Base-by-base conservation (phyloP, 1,284 basidiomycete species). In the Apiotrichum montevideense region DNA sequence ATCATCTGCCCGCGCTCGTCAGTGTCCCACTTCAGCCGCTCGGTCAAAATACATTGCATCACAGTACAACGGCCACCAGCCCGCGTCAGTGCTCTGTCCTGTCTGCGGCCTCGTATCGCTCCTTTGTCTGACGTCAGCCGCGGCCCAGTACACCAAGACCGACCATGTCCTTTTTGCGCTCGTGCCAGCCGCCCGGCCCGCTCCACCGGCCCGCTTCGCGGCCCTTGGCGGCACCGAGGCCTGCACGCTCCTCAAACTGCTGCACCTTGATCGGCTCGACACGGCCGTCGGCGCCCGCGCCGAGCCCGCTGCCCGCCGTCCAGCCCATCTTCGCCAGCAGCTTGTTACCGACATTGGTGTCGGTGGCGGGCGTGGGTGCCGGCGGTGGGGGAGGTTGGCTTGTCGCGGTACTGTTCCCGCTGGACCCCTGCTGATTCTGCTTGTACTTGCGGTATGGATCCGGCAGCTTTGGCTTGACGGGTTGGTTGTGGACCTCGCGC, bases 301-400 rank as follows among this genome's bases (percentile, higher is more conserved):
- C 92, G 43, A 96, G 77, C 1, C 92, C 92, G n/a, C 82, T 85
- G 3, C 92, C 92, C 67, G 88, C 85, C 59, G 82, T 87, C 92
- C 92, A 96, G 0, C 93, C 92, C 92, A 96, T 95, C 83, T 93
- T 91, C 72, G 90, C 90, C 63, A 96, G 74, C 56, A 96, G 71
- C 73, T 91, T 91, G 72, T 94, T 93, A 10, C 92, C 92, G 8
- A 91, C 83, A 64, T 95, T 94, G 46, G 85, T 82, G 66, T 95
- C 91, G 68, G 87, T 78, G 2, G 83, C 88, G 3, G 82, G 79
- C 21, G 85, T 82, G 0, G 87, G 81, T 1, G 84, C 59, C 1
- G 70, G 59, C 10, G 65, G 79, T 0, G 55, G 44, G 34, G 51
- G 58, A 9, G 48, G 43, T 39, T 35, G 32, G 32, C 33, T 6